Evolutionary conservation across 2,329 filamentous ascomycete genomes (phyloP), one percentile per base, ranked within the genome.

Genomic region (Drechslera avenae): DNA sequence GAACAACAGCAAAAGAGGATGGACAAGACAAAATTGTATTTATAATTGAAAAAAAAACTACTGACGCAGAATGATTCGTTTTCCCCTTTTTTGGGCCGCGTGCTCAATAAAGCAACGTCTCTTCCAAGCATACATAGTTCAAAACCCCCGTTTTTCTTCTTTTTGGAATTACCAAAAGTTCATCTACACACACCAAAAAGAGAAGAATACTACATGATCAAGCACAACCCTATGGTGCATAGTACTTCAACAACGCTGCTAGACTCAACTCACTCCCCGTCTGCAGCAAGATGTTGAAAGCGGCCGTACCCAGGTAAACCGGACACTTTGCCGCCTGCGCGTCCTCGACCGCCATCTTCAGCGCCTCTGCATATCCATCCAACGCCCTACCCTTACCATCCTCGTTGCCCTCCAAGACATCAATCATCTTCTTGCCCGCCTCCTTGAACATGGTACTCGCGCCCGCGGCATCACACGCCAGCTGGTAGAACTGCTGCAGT

Each of bases 401-500:
- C 12, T 57, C 56, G 36, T 68, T 60, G 1, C 69, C 71, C 8
- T 69, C 68, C 34, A 74, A 36, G 8, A 68, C 56, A 1, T 62
- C 46, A 39, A 74, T 67, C 60, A 73, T 67, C 48, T 68, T 66
- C 6, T 54, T 54, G 0, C 70, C 72, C 16, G 56, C 61, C 2
- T 64, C 55, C 37, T 68, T 67, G 43, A 74, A 74, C 54, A 71
- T 68, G 7, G 52, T 53, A 45, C 72, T 74, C 2, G 70, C 71
- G 19, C 73, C 73, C 3, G 73, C 72, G 1, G 72, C 72, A 33
- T 73, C 71, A 9, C 66, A 64, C 1, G 66, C 69, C 16, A 75
- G 50, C 23, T 69, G 64, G 54, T 74, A 73, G 7, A 75, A 58
- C 48, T 74, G 72, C 0, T 63, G 43, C 7, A 75, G 57, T 2